Percentiles rank a stretch among this genome's conserved stretches.
Evolutionary conservation across 768 basidiomycete genomes (phyloP).

Genomic region (Mycena indigotica): DNA sequence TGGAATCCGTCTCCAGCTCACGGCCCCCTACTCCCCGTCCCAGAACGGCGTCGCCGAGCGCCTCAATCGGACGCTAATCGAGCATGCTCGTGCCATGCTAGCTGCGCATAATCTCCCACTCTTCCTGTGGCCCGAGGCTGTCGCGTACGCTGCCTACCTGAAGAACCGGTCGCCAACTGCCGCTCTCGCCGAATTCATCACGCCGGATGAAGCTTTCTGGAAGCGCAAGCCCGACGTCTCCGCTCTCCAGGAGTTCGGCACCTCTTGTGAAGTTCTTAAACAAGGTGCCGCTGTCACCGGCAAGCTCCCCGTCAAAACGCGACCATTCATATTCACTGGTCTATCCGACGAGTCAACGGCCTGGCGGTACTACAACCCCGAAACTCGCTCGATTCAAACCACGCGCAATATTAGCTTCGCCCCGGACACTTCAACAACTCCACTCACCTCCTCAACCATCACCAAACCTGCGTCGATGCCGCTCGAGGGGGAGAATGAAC

Average conservation of each 20-base stretch:
- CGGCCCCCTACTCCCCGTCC: conserved; percentile 29
- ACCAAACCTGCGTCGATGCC: conserved; percentile 1
- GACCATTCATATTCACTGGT: conserved; percentile 15
- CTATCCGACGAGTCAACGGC: conserved; percentile 27
- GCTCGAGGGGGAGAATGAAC: conserved; percentile 14
- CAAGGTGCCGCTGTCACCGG: conserved; percentile 9
- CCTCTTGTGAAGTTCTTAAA: conserved; percentile 27
- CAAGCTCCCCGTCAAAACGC: conserved; percentile 11
- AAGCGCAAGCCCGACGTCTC: conserved; percentile 17
- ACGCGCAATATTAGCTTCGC: conserved; percentile 29
- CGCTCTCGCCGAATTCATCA: conserved; percentile 4
- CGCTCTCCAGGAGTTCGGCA: conserved; percentile 23
- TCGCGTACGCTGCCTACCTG: conserved; percentile 23
- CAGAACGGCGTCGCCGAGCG: conserved; percentile 36
- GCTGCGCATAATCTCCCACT: conserved; percentile 8
- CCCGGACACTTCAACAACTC: conserved; percentile 8
- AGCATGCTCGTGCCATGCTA: conserved; percentile 26
- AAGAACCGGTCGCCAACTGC: conserved; percentile 18
- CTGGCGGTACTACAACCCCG: conserved; percentile 28
- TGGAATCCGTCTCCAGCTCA: conserved; percentile 28
- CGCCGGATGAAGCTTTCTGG: conserved; percentile 35
- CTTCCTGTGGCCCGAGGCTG: conserved; percentile 23
- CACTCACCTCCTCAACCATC: neutral
- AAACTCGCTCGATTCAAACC: conserved; percentile 22
- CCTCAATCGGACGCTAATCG: conserved; percentile 27